Base-by-base conservation (phyloP, 139 green algal species). In the Closterium sp. region DNA sequence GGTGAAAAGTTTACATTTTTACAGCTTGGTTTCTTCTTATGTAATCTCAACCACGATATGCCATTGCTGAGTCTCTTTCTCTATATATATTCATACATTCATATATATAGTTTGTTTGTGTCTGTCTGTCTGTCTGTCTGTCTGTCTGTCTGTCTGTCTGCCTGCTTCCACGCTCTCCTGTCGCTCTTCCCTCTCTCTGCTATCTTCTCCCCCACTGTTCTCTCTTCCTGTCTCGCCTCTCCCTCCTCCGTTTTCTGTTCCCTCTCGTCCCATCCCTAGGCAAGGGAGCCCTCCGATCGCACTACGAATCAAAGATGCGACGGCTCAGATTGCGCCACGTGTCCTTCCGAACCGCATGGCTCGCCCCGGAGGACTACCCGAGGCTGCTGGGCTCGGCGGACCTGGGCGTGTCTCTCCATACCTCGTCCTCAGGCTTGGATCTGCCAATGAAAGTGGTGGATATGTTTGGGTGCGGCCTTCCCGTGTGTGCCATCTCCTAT, bases 381-480 rank as follows among this genome's bases (percentile, higher is more conserved):
- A 29, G 95, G 28, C 94, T 99, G 89, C 95, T 99, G 89, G 97
- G 97, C 17, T 95, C 89, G 31, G 97, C 97, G 0, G 98, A 99
- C 91, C 30, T 99, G 31, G 98, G 98, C 24, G 96, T 99, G 22
- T 97, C 89, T 70, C 94, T 99, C 88, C 98, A 99, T 92, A 96
- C 96, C 1, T 99, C 97, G 4, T 98, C 96, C 9, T 98, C 96
- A 1, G 97, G 97, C 27, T 92, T 99, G 31, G 98, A 99, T 94
- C 96, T 99, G 79, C 98, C 98, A 1, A 99, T 99, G 98, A 99
- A 99, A 95, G 92, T 99, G 10, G 97, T 99, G 3, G 98, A 99
- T 95, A 99, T 99, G 98, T 99, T 98, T 96, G 98, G 98, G 0
- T 96, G 95, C 88, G 97, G 97, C 6, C 93, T 99, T 84, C 98